phyloP scores from a whole-genome alignment of 1,139 yeast species.

The Spathaspora sp. region DNA sequence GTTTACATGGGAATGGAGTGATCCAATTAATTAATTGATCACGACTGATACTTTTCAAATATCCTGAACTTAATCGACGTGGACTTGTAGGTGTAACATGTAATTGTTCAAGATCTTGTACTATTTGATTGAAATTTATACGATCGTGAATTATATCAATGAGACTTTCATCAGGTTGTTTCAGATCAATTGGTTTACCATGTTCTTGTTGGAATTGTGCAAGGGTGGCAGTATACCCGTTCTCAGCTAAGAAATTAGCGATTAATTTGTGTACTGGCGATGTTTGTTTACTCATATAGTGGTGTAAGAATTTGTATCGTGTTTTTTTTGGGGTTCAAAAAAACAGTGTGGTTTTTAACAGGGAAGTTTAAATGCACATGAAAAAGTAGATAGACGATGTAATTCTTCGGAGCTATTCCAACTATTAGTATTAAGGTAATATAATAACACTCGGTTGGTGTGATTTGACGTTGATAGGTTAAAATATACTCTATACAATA shows the following conservation, averaged over 20 bases:
- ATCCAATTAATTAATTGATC: conserved; percentile 36
- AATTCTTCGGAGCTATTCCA: too few relatives aligned
- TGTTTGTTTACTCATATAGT: conserved; percentile 4
- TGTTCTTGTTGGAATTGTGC: conserved; percentile 48
- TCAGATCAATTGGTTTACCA: conserved; percentile 31
- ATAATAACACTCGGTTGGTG: too few relatives aligned
- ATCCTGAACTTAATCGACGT: conserved; percentile 8
- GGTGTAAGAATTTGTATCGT: too few relatives aligned
- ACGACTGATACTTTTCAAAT: conserved; percentile 11
- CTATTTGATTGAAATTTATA: conserved; percentile 27
- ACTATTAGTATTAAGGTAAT: too few relatives aligned
- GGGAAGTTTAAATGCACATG: too few relatives aligned
- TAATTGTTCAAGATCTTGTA: conserved; percentile 10
- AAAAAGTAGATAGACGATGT: too few relatives aligned
- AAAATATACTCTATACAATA: too few relatives aligned
- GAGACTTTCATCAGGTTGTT: conserved; percentile 41
- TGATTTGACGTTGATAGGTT: too few relatives aligned
- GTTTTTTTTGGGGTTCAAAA: conserved; percentile 1
- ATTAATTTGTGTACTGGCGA: conserved; percentile 34
- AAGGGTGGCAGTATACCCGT: conserved; percentile 48
- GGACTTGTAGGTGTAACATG: not conserved
- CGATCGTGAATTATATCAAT: conserved; percentile 55
- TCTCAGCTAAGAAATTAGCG: conserved; percentile 54
- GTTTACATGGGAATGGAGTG: conserved; percentile 28
- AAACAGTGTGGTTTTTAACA: too few relatives aligned